Conservation (phyloP, 2,329 filamentous ascomycete genomes). For the Leptographium procerum region DNA sequence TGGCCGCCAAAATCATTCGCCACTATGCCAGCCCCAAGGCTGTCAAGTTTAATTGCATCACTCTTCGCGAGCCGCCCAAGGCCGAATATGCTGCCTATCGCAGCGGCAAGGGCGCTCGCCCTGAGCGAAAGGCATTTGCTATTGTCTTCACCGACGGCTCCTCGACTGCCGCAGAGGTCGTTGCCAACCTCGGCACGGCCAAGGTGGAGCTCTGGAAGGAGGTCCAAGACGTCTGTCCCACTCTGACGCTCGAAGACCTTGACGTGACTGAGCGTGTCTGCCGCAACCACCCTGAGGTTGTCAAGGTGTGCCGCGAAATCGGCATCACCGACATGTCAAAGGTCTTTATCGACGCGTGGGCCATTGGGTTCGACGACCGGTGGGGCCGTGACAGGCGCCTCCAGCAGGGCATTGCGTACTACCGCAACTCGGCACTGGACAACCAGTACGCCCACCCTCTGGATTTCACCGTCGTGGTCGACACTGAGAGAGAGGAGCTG, state of each 20-base stretch:
- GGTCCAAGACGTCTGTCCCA: constrained; percentile 66
- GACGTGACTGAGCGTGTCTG: constrained; percentile 66
- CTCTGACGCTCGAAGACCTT: constrained; percentile 90
- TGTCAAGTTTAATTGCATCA: constrained; percentile 78
- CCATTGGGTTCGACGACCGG: constrained; percentile 86
- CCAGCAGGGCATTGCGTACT: constrained; percentile 93
- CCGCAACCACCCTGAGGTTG: constrained; percentile 71
- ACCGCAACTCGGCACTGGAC: constrained; percentile 71
- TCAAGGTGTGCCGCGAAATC: constrained; percentile 83
- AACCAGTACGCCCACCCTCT: constrained; percentile 85
- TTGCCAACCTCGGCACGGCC: constrained; percentile 58
- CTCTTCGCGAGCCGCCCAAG: constrained; percentile 77
- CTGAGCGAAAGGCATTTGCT: constrained; percentile 59
- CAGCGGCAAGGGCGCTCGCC: constrained; percentile 45
- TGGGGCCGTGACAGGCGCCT: constrained; percentile 69
- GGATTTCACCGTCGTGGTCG: constrained; percentile 88
- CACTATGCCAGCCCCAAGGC: constrained; percentile 56
- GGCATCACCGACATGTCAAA: constrained; percentile 80
- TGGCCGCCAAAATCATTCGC: constrained; percentile 54
- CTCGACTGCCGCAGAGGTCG: constrained; percentile 68
- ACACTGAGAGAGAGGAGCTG: constrained; percentile 66
- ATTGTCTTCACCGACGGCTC: constrained; percentile 73
- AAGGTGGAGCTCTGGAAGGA: constrained; percentile 65
- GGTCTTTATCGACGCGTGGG: constrained; percentile 94
- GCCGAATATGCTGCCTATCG: constrained; percentile 74